Percentiles rank a stretch among this genome's conserved stretches.
Evolutionary conservation across 2,329 filamentous ascomycete genomes (phyloP).

Genomic region (Ascochyta pisi): DNA sequence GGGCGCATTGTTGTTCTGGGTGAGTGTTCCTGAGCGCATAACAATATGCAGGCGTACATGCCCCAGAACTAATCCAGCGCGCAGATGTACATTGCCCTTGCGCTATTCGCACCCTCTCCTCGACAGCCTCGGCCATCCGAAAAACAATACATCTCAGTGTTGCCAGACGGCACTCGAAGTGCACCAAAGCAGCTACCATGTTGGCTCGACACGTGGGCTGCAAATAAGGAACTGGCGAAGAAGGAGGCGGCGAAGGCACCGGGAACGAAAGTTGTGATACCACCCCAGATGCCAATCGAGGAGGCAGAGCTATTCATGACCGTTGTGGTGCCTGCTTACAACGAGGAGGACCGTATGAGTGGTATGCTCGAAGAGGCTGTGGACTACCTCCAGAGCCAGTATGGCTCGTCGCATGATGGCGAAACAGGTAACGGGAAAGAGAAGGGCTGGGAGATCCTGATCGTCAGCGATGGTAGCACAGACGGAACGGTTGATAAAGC

Average conservation of each 20-base stretch:
- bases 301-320: constrained; percentile 84
- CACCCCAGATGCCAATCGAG: constrained; percentile 65
- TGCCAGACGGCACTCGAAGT: constrained; percentile 66
- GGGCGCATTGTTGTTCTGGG: constrained; percentile 39
- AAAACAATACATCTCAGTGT: constrained; percentile 82
- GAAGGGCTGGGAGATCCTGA: constrained; percentile 86
- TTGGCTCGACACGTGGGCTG: constrained; percentile 81
- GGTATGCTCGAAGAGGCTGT: constrained; percentile 92
- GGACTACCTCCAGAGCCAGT: constrained; percentile 78
- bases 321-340: constrained; percentile 93
- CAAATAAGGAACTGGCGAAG: constrained; percentile 60
- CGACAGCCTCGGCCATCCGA: constrained; percentile 77
- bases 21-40: constrained; percentile 20
- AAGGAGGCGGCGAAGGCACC: constrained; percentile 36
- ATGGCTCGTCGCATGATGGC: constrained; percentile 61
- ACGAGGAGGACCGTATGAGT: constrained; percentile 83
- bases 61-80: constrained; percentile 6
- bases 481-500: constrained; percentile 83
- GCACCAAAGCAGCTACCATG: constrained; percentile 71
- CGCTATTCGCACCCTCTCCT: constrained; percentile 80
- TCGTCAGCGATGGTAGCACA: constrained; percentile 88
- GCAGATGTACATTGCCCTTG: constrained; percentile 72
- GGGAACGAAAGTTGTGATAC: constrained; percentile 29
- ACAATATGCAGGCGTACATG: background rate
- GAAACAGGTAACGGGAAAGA: constrained; percentile 73